Evolutionary conservation across 2,329 filamentous ascomycete species (phyloP).

Genomic region (Hypoxylon sp.): DNA sequence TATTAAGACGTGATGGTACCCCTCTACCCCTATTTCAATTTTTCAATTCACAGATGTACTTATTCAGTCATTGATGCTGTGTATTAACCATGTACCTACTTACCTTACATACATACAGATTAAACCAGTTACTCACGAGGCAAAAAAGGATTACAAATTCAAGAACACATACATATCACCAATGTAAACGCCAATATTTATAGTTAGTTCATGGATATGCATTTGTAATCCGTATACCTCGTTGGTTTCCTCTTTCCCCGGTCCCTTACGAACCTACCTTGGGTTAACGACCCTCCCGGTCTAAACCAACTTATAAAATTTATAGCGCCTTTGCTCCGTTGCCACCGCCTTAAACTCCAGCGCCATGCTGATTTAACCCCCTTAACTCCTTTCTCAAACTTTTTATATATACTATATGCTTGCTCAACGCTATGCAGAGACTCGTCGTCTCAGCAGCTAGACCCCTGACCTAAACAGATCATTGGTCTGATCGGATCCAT

Average conservation of each 20-base stretch:
- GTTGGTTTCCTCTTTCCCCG: not conserved
- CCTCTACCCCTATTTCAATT: not conserved
- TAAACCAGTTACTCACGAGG: not conserved
- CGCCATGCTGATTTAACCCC: slow-evolving; percentile 44
- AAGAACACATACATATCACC: slow-evolving; percentile 1
- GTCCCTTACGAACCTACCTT: not conserved
- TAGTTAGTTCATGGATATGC: not conserved
- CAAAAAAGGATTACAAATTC: not conserved
- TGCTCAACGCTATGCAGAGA: not conserved
- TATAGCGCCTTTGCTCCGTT: slow-evolving; percentile 18
- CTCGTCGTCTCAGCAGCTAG: not conserved
- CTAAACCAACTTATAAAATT: not conserved
- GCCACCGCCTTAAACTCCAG: slow-evolving; percentile 33
- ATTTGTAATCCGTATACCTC: slow-evolving; percentile 1
- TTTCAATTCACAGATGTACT: not conserved
- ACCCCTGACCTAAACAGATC: not conserved
- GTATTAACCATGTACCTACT: not conserved
- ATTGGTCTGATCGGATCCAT: not conserved
- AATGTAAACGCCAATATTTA: not conserved
- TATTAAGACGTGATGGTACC: not conserved
- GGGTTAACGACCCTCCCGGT: not conserved
- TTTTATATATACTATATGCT: slow-evolving; percentile 15
- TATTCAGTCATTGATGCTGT: not conserved
- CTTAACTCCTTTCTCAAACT: slow-evolving; percentile 21
- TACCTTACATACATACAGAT: not conserved